A percentile compares a stretch with the other conserved stretches of the same genome.
Evolutionary conservation across 176 grass and related monocot species (phyloP).

Genomic region (Oryza meridionalis): DNA sequence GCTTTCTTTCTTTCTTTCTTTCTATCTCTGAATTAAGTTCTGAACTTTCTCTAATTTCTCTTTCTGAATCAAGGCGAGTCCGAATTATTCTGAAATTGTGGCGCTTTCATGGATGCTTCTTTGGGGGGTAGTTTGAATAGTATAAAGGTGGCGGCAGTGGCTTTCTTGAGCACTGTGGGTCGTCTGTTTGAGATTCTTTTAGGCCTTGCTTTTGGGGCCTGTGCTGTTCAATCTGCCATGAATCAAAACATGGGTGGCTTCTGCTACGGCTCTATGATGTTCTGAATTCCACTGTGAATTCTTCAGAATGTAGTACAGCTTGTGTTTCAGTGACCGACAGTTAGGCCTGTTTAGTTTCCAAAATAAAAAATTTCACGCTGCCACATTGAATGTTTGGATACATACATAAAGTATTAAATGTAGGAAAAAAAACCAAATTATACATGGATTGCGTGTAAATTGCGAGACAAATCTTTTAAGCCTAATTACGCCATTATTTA

Average conservation of each 20-base stretch:
- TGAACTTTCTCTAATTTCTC: slow-evolving; percentile 4
- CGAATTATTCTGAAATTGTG: background rate
- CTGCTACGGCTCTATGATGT: no score
- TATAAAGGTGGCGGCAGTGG: slow-evolving; percentile 24
- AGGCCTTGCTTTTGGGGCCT: background rate
- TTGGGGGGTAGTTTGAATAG: slow-evolving; percentile 21
- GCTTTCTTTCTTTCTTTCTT: background rate
- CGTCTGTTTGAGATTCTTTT: slow-evolving; percentile 36
- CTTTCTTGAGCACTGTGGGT: slow-evolving; percentile 19
- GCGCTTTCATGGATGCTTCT: slow-evolving; percentile 8
- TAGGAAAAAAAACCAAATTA: no score
- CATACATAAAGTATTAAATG: no score
- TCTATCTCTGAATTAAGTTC: slow-evolving; percentile 6
- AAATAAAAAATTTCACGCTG: no score
- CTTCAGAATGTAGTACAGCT: background rate
- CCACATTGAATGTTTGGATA: no score
- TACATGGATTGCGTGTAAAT: no score
- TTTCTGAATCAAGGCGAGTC: background rate
- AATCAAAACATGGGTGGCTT: background rate
- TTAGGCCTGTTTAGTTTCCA: background rate
- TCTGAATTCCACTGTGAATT: background rate
- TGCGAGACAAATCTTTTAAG: no score
- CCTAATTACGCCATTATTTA: no score
- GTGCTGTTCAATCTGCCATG: background rate
- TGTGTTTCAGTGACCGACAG: background rate